Evolutionary conservation across 495 filamentous ascomycete genomes (phyloP).

Genomic region (Letharia lupina): DNA sequence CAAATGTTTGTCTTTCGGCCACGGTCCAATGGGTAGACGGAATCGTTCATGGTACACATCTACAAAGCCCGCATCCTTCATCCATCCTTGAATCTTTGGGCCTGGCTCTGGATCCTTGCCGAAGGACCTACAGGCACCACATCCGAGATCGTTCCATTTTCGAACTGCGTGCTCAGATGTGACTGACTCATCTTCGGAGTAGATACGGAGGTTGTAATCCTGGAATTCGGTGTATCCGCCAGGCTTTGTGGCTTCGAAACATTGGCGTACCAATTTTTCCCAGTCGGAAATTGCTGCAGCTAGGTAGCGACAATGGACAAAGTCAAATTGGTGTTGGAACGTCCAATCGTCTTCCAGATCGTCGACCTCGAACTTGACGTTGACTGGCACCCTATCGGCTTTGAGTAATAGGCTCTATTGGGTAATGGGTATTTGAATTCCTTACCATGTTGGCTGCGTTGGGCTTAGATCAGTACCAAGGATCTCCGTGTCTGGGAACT

Average conservation of each 20-base stretch:
- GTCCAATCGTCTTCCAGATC: slow-evolving; percentile 45
- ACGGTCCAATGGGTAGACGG: slow-evolving; percentile 28
- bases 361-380: slow-evolving; percentile 55
- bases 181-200: slow-evolving; percentile 27
- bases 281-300: slow-evolving; percentile 43
- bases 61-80: slow-evolving; percentile 28
- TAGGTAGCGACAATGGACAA: slow-evolving; percentile 42
- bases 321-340: slow-evolving; percentile 42
- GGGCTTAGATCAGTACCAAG: slow-evolving; percentile 57
- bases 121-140: slow-evolving; percentile 9
- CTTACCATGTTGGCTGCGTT: slow-evolving; percentile 41
- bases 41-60: slow-evolving; percentile 23
- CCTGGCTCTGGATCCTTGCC: slow-evolving; percentile 20
- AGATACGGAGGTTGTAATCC: slow-evolving; percentile 27
- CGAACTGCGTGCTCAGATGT: slow-evolving; percentile 4
- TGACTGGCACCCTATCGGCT: slow-evolving; percentile 40
- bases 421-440: neutral
- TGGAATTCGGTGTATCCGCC: slow-evolving; percentile 30
- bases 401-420: neutral
- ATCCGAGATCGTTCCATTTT: slow-evolving; percentile 10
- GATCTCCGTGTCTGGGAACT: slow-evolving; percentile 46
- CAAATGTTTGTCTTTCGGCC: slow-evolving; percentile 30
- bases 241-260: slow-evolving; percentile 25
- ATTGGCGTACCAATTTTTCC: slow-evolving; percentile 32
- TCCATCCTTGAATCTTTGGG: slow-evolving; percentile 19